These are phyloP conservation scores for Lagenidium giganteum DNA, from an alignment of 352 stramenopile species.

Conservation along the genomic window DNA sequence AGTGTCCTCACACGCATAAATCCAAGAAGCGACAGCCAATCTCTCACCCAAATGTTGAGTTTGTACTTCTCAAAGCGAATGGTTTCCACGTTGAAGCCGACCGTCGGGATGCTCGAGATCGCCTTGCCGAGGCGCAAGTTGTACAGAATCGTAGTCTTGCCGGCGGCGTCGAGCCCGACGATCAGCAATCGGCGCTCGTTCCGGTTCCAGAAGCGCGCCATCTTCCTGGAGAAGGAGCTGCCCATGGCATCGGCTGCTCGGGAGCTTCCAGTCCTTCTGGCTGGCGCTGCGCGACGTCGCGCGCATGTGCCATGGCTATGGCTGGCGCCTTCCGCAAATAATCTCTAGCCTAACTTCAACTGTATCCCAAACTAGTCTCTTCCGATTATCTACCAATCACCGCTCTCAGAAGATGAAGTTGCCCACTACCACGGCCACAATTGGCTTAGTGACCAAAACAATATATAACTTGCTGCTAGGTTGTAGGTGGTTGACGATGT, in stretches of 20 bases:
- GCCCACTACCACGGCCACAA: too few relatives aligned
- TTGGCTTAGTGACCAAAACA: too few relatives aligned
- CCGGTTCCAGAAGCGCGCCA: conserved; percentile 57
- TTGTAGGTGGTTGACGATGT: conserved; percentile 14
- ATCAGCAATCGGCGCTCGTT: conserved; percentile 60
- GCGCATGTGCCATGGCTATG: too few relatives aligned
- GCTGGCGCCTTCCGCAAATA: too few relatives aligned
- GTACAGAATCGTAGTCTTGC: conserved; percentile 72
- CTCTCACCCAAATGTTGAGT: conserved; percentile 68
- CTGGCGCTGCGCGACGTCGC: too few relatives aligned
- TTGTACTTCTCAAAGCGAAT: conserved; percentile 56
- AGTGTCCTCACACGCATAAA: conserved; percentile 10
- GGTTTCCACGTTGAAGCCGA: conserved; percentile 70
- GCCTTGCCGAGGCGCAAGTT: conserved; percentile 55
- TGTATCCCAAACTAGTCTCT: too few relatives aligned
- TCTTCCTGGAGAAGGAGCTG: conserved; percentile 45
- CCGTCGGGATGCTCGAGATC: conserved; percentile 59
- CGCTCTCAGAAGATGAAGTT: too few relatives aligned
- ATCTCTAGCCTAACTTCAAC: too few relatives aligned
- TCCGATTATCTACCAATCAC: too few relatives aligned
- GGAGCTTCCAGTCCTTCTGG: too few relatives aligned
- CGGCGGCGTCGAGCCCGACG: conserved; percentile 51
- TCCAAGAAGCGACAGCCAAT: too few relatives aligned
- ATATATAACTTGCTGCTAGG: too few relatives aligned
- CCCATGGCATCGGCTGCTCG: conserved; percentile 38